A percentile compares a stretch with the other conserved stretches of the same genome.
Conservation (phyloP, 148 eudicot genomes). For the Polygonum maritimum region DNA sequence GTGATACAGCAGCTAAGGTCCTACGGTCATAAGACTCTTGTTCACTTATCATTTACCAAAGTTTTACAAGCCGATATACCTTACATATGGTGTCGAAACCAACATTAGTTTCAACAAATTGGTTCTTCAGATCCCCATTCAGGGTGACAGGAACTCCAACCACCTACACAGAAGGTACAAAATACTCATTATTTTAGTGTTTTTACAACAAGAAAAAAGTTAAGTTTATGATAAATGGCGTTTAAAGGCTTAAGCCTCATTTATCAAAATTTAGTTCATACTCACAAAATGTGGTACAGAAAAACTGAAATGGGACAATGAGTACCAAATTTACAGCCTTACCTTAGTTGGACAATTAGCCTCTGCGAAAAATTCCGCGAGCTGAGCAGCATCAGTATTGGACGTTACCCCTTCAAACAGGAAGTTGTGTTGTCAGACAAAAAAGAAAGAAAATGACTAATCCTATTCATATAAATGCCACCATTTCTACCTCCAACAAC, state of each 20-base stretch:
- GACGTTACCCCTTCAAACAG: slow-evolving; percentile 79
- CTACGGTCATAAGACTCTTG: neutral
- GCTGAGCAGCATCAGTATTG: slow-evolving; percentile 98
- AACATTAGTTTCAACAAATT: slow-evolving; percentile 43
- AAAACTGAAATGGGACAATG: neutral
- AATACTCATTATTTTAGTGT: neutral
- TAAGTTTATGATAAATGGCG: neutral
- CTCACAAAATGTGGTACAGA: neutral
- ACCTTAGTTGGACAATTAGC: slow-evolving; percentile 89
- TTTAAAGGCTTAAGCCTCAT: neutral
- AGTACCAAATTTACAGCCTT: neutral
- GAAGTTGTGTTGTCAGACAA: neutral
- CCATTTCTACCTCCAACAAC: slow-evolving; percentile 66
- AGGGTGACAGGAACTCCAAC: slow-evolving; percentile 95
- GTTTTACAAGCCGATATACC: slow-evolving; percentile 27
- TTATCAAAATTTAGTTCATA: neutral
- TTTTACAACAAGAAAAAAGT: neutral
- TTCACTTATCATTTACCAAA: neutral
- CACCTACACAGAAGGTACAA: slow-evolving; percentile 39
- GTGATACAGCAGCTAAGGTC: neutral
- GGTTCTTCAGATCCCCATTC: slow-evolving; percentile 48
- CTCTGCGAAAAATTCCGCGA: slow-evolving; percentile 91
- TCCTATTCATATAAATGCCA: neutral
- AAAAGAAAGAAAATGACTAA: neutral
- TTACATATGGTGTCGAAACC: slow-evolving; percentile 71